Percentiles rank a stretch among this genome's conserved stretches.
phyloP scores from a whole-genome alignment of 305 asterid genomes.

The Ilex paraguariensis region DNA sequence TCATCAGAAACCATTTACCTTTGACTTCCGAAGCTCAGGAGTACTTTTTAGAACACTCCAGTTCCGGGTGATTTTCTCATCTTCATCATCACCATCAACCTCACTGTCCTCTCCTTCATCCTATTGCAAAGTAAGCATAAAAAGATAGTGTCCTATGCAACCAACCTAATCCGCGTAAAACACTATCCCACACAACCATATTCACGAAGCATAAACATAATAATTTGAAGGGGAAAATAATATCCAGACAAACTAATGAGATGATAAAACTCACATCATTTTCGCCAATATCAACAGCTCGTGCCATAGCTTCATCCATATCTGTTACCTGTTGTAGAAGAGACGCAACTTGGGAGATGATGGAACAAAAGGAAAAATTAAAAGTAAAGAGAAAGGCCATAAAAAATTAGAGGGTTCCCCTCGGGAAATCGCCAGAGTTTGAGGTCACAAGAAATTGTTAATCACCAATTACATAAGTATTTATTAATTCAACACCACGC shows the following conservation, averaged over 20 bases:
- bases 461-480: not conserved
- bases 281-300: constrained; percentile 95
- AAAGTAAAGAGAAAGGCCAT: not conserved
- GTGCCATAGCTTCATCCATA: constrained; percentile 93
- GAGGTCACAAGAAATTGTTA: too few relatives aligned
- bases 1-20: constrained; percentile 35
- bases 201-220: not conserved
- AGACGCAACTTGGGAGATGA: constrained; percentile 12
- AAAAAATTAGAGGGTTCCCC: not conserved
- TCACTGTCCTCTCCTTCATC: constrained; percentile 89
- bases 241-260: constrained; percentile 3
- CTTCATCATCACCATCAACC: constrained; percentile 49
- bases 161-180: not conserved
- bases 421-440: too few relatives aligned
- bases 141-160: constrained; percentile 1
- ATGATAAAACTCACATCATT: constrained; percentile 59
- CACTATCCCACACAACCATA: not conserved
- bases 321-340: constrained; percentile 55
- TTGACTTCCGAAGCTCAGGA: constrained; percentile 51
- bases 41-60: constrained; percentile 85
- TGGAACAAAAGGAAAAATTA: not conserved
- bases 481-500: too few relatives aligned
- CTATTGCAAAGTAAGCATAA: constrained; percentile 27
- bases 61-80: constrained; percentile 61
- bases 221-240: not conserved